Conservation (phyloP, 306 rosid species). For the Prunus mume region DNA sequence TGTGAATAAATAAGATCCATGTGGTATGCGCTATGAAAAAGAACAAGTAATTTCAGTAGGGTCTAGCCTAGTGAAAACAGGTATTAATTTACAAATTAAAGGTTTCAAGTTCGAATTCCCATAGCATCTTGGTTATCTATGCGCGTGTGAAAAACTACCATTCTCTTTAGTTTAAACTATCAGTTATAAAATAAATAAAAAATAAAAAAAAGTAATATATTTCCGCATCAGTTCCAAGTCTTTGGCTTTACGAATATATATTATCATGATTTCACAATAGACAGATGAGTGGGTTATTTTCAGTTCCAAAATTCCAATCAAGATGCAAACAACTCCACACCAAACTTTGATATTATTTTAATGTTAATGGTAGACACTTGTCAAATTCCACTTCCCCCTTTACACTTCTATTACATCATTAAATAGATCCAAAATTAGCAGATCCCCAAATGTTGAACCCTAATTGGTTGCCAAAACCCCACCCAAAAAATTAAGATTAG, state of each 20-base stretch:
- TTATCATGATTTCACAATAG: constrained; percentile 6
- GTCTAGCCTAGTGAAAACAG: no score
- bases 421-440: neutral
- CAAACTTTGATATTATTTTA: neutral
- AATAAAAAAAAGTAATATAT: no score
- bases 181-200: no score
- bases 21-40: no score
- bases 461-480: neutral
- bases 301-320: neutral
- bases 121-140: rapidly evolving
- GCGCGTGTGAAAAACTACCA: rapidly evolving
- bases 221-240: neutral
- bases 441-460: constrained; percentile 4
- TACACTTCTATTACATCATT: constrained; percentile 25
- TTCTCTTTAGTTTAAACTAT: no score
- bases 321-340: neutral
- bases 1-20: no score
- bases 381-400: constrained; percentile 3
- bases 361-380: constrained; percentile 21
- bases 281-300: neutral
- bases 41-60: no score
- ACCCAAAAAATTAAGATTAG: neutral
- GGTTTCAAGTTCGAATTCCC: rapidly evolving
- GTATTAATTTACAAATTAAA: no score
- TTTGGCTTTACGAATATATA: neutral